Evolutionary conservation across 2,329 filamentous ascomycete genomes (phyloP), one percentile per base, ranked within the genome.

Genomic region (Nemania sp.): DNA sequence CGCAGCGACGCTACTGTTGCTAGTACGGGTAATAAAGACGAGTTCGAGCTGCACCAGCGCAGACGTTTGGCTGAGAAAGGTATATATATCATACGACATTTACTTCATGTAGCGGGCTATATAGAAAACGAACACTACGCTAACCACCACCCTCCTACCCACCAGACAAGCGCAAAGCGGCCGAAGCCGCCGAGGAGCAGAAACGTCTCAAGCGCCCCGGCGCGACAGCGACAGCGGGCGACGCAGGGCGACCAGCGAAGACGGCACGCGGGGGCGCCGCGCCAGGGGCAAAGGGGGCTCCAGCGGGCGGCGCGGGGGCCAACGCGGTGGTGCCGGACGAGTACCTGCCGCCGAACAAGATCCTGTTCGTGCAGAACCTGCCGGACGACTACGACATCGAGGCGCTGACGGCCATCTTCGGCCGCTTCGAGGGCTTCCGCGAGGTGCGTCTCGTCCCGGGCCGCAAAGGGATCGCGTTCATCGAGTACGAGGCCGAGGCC

Each of bases 341-440:
- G 75, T 97, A 96, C 72, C 83, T 97, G 3, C 93, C 93, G 3
- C 93, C 94, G 30, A 97, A 97, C 82, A 97, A 96, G 77, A 96
- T 91, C 62, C 82, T 99, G 30, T 96, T 97, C 75, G 78, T 97
- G 57, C 91, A 95, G 76, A 93, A 97, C 66, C 75, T 99, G 30
- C 92, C 94, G 7, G 90, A 93, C 60, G 89, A 91, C 61, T 91
- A 89, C 73, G 89, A 89, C 70, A 84, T 90, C 66, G 91, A 96
- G 60, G 83, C 80, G 20, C 82, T 99, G 49, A 88, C 86, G 0
- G 80, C 81, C 26, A 85, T 97, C 58, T 99, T 97, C 74, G 84
- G 86, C 45, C 86, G 89, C 43, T 99, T 95, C 75, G 90, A 96
- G 59, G 93, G 93, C 22, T 97, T 99, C 78, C 88, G 88, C 69